Percentiles rank a stretch among this genome's conserved stretches.
These are phyloP conservation scores for Aspergillus novoparasiticus DNA, from an alignment of 2,329 filamentous ascomycete genomes.

Conservation along the genomic window DNA sequence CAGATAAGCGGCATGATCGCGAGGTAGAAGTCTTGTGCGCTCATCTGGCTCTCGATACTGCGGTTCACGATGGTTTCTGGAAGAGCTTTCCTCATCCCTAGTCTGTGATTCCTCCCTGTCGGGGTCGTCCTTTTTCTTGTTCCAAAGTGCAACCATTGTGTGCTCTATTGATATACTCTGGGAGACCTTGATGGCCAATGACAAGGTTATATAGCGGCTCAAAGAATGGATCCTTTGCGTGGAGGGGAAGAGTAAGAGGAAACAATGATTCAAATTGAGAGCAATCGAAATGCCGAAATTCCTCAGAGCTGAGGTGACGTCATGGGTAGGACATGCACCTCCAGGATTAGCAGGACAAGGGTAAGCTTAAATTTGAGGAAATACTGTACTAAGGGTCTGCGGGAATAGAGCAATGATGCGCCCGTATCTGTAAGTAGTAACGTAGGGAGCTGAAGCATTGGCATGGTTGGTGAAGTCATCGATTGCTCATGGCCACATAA, in stretches of 20 bases:
- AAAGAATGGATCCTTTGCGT: neutral
- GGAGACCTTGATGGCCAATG: neutral
- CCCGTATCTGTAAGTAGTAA: neutral
- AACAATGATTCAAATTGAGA: neutral
- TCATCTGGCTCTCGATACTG: conserved; percentile 55
- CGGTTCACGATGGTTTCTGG: neutral
- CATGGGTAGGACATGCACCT: neutral
- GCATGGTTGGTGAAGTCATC: conserved; percentile 8
- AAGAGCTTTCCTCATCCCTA: neutral
- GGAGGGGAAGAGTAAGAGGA: neutral
- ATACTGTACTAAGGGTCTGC: neutral
- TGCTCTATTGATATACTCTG: neutral
- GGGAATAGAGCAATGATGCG: neutral
- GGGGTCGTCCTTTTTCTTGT: neutral
- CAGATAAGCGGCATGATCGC: conserved; percentile 64
- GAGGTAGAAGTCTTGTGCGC: conserved; percentile 69
- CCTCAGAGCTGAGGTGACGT: conserved; percentile 2
- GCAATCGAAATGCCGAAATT: neutral
- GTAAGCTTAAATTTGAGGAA: neutral
- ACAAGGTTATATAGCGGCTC: neutral
- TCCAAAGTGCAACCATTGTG: conserved; percentile 4
- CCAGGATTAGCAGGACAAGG: neutral
- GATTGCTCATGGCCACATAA: neutral
- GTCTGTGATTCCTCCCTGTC: neutral
- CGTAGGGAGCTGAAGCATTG: neutral